These are phyloP conservation scores for Megacollybia marginata DNA, from an alignment of 768 basidiomycete species.

Conservation along the genomic window DNA sequence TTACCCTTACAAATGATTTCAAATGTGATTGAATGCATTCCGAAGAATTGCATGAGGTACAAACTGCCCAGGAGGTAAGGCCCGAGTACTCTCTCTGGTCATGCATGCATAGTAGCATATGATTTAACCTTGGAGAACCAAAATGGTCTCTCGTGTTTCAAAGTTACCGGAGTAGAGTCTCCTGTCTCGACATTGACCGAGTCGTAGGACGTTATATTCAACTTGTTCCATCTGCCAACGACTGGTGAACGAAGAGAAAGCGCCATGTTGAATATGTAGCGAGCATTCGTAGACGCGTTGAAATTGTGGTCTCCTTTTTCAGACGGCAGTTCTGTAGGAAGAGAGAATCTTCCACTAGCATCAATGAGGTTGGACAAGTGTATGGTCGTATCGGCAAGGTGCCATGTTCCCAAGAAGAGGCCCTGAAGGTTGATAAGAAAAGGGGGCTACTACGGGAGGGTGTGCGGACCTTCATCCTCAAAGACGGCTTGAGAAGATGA, in stretches of 20 bases:
- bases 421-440: constrained; percentile 37
- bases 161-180: constrained; percentile 56
- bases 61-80: too few relatives aligned
- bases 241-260: constrained; percentile 62
- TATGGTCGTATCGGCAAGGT: constrained; percentile 53
- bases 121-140: constrained; percentile 91
- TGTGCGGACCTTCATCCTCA: constrained; percentile 64
- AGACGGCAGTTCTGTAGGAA: too few relatives aligned
- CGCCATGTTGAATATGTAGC: constrained; percentile 68
- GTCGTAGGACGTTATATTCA: constrained; percentile 68
- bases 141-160: constrained; percentile 85
- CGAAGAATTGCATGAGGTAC: too few relatives aligned
- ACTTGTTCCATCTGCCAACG: constrained; percentile 78
- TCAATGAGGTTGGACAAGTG: constrained; percentile 61
- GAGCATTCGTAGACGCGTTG: not conserved
- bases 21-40: too few relatives aligned
- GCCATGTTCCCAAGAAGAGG: constrained; percentile 66
- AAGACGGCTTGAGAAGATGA: constrained; percentile 63
- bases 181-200: constrained; percentile 73
- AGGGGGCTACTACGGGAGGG: not conserved
- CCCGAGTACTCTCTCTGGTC: too few relatives aligned
- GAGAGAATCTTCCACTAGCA: constrained; percentile 21
- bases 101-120: constrained; percentile 22
- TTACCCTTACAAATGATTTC: too few relatives aligned
- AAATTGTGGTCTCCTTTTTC: not conserved